These are phyloP conservation scores for Calocybe cyanea DNA, from an alignment of 768 basidiomycete species.

Conservation along the genomic window DNA sequence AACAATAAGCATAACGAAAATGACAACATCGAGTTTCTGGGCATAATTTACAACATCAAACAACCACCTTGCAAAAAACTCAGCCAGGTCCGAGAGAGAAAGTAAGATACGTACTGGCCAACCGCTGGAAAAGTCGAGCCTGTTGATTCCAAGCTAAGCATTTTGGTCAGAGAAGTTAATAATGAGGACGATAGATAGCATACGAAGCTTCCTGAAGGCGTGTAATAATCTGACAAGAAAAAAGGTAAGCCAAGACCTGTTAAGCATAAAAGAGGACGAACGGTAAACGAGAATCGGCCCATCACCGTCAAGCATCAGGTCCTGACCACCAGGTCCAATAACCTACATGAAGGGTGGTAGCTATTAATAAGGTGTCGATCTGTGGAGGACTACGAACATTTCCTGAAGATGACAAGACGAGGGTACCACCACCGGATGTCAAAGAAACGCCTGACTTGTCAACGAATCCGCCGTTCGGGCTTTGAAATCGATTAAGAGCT, in stretches of 20 bases:
- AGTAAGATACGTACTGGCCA: conserved; percentile 36
- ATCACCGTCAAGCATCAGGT: conserved; percentile 40
- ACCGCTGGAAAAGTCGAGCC: conserved; percentile 44
- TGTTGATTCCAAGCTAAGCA: conserved; percentile 43
- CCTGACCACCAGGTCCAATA: conserved; percentile 53
- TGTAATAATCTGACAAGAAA: conserved; percentile 44
- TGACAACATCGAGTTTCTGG: neutral
- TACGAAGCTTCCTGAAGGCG: conserved; percentile 39
- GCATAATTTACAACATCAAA: neutral
- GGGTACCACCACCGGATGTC: conserved; percentile 47
- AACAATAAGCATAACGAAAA: too few relatives aligned
- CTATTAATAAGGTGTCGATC: too few relatives aligned
- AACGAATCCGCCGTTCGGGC: conserved; percentile 41
- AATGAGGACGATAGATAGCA: conserved; percentile 9
- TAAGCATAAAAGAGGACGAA: conserved; percentile 22
- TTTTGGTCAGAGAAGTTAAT: neutral
- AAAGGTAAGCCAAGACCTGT: neutral
- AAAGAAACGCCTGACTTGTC: conserved; percentile 43
- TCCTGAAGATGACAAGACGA: conserved; percentile 40
- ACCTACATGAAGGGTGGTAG: conserved; percentile 28
- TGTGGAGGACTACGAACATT: conserved; percentile 23
- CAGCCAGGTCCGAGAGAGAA: neutral
- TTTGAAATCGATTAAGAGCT: conserved; percentile 12
- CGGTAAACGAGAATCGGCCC: conserved; percentile 48
- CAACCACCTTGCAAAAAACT: neutral